A percentile compares a stretch with the other conserved stretches of the same genome.
These are phyloP conservation scores for Hippophae tibetana DNA, from an alignment of 306 rosid genomes.

Conservation along the genomic window DNA sequence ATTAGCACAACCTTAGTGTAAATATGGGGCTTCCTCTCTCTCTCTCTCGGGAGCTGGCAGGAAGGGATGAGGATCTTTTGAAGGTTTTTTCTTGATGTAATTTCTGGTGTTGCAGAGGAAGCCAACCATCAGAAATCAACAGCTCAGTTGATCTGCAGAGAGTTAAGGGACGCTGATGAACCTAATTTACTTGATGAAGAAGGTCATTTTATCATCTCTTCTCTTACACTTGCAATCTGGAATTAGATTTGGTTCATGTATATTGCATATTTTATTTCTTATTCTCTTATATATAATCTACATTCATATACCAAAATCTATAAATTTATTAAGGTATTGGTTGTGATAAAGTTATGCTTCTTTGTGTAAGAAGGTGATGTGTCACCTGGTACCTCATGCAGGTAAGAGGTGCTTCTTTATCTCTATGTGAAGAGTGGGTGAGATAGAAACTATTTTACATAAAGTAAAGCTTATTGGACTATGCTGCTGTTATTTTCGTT, in stretches of 20 bases:
- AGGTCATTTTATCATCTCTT: slow-evolving; percentile 35
- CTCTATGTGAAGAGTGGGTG: too few relatives aligned
- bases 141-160: slow-evolving; percentile 50
- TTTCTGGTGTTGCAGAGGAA: slow-evolving; percentile 43
- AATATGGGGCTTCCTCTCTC: neutral
- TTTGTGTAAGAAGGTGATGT: too few relatives aligned
- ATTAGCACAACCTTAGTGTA: too few relatives aligned
- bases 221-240: neutral
- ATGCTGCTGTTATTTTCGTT: too few relatives aligned
- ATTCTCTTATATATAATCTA: neutral
- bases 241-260: neutral
- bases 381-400: too few relatives aligned
- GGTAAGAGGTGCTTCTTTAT: too few relatives aligned
- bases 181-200: slow-evolving; percentile 80
- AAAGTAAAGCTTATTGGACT: too few relatives aligned
- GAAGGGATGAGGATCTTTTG: neutral
- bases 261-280: neutral
- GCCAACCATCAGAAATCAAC: slow-evolving; percentile 46
- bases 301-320: too few relatives aligned
- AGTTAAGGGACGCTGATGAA: slow-evolving; percentile 69
- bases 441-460: too few relatives aligned
- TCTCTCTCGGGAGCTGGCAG: too few relatives aligned
- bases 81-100: slow-evolving; percentile 1
- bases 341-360: too few relatives aligned
- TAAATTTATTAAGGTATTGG: too few relatives aligned